Conservation (phyloP, 495 filamentous ascomycete genomes). For the Penicillium bialowiezense region DNA sequence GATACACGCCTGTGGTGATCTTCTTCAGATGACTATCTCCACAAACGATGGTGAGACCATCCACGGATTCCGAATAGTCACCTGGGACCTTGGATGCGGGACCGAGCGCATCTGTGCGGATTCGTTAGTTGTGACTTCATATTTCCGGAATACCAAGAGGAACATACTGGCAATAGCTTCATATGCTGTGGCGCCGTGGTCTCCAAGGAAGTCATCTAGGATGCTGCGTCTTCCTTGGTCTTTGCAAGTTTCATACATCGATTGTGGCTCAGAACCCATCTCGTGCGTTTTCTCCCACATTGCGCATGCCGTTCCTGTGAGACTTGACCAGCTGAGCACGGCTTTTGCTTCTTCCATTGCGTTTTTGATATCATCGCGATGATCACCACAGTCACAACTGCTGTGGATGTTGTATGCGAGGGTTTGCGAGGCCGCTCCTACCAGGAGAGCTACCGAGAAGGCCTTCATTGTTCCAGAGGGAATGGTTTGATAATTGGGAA, state of each 20-base stretch:
- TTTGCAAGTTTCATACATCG: not conserved
- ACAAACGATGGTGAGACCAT: not conserved
- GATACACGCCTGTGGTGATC: not conserved
- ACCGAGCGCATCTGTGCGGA: not conserved
- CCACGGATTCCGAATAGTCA: not conserved
- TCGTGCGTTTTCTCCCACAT: not conserved
- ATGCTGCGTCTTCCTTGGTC: constrained; percentile 1
- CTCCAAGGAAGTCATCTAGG: not conserved
- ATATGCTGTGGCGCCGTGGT: not conserved
- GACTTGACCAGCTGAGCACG: not conserved
- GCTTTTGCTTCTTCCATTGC: not conserved
- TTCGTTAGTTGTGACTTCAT: not conserved
- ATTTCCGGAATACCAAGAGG: not conserved
- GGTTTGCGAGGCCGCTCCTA: not conserved
- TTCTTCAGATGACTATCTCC: not conserved
- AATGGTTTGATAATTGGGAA: not conserved
- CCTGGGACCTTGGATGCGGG: not conserved
- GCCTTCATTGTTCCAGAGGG: not conserved
- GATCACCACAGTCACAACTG: not conserved
- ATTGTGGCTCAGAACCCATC: not conserved
- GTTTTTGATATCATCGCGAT: not conserved
- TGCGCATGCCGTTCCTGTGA: not conserved
- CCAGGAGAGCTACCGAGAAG: not conserved
- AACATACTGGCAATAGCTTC: not conserved
- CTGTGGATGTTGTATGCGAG: not conserved